Evolutionary conservation across 1,139 yeast genomes (phyloP), one percentile per base, ranked within the genome.

Genomic region (Magnusiomyces paraingens): DNA sequence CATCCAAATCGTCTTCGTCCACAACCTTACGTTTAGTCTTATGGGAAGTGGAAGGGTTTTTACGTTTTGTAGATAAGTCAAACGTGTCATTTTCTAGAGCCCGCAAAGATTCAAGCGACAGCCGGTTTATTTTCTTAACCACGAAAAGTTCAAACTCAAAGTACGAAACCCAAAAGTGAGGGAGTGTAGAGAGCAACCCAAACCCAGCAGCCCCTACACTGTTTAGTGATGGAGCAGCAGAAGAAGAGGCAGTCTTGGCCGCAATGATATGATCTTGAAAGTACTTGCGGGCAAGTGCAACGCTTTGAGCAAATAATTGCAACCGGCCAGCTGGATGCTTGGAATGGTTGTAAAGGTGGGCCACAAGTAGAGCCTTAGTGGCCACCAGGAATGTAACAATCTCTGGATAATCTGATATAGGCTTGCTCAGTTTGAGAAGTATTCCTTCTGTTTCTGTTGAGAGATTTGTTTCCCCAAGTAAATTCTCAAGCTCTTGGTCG

Each of bases 161-260:
- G 51, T 66, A 70, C 49, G 64, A 63, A 20, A 66, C 61, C 66
- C 69, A 65, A 54, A 67, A 70, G 51, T 47, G 18, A 6, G 49
- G 12, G 10, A n/a, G 8, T 2, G 47, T 11, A 44, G 40, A 36
- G n/a, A 36, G 17, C 17, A n/a, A 12, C 17, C 40, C 40, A 36
- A 36, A 36, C 40, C 40, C 40, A 6, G n/a, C 17, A n/a, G 17
- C 40, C 12, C 40, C 40, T n/a, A 14, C 40, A n/a, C 17, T 36
- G n/a, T 36, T 36, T 26, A 26, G 32, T 5, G 32, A 26, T 26
- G 32, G 32, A n/a, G n/a, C 17, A 4, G 40, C 40, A 12, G 40
- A 14, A 4, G 40, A 14, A 36, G 17, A 14, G 12, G n/a, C 17
- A 14, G 40, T 11, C 17, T 36, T 36, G 17, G 40, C 17, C 4